Percentiles rank a stretch among this genome's conserved stretches.
Evolutionary conservation across 2,329 filamentous ascomycete genomes (phyloP).

Genomic region (Xylaria sp.): DNA sequence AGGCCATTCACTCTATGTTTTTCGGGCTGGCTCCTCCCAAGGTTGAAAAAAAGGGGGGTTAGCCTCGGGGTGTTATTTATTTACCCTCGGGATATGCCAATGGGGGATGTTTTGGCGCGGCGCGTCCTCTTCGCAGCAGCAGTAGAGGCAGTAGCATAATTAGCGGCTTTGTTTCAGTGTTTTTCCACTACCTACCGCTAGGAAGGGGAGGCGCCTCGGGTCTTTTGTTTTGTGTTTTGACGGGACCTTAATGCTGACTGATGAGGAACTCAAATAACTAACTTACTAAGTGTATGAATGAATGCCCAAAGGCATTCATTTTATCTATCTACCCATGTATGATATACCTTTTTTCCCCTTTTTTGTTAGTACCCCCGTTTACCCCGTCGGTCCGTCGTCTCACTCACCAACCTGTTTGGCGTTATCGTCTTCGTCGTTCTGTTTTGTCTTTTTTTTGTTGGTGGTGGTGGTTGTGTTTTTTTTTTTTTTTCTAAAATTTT

Average conservation of each 20-base stretch:
- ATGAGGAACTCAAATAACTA: slow-evolving; percentile 27
- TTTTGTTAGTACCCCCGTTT: too few species aligned
- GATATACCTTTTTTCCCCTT: slow-evolving; percentile 28
- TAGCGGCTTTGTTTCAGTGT: neutral
- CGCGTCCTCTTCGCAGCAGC: neutral
- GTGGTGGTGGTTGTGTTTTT: slow-evolving; percentile 4
- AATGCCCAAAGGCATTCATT: too few species aligned
- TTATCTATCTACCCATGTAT: slow-evolving; percentile 28
- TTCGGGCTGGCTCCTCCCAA: neutral
- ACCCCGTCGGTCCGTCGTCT: too few species aligned
- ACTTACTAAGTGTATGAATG: too few species aligned
- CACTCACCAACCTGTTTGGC: too few species aligned
- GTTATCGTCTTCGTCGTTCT: neutral
- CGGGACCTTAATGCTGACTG: slow-evolving; percentile 27
- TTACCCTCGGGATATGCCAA: neutral
- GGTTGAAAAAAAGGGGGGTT: neutral
- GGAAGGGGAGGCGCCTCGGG: neutral
- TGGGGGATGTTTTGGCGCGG: neutral
- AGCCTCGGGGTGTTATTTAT: neutral
- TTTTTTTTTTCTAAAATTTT: too few species aligned
- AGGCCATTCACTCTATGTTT: slow-evolving; percentile 9
- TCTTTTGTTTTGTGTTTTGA: slow-evolving; percentile 1
- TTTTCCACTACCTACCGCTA: too few species aligned
- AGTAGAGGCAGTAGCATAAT: slow-evolving; percentile 14
- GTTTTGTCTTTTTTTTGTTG: slow-evolving; percentile 14